A percentile compares a stretch with the other conserved stretches of the same genome.
Conservation (phyloP, 2,329 filamentous ascomycete genomes). For the Monosporascus sp. region DNA sequence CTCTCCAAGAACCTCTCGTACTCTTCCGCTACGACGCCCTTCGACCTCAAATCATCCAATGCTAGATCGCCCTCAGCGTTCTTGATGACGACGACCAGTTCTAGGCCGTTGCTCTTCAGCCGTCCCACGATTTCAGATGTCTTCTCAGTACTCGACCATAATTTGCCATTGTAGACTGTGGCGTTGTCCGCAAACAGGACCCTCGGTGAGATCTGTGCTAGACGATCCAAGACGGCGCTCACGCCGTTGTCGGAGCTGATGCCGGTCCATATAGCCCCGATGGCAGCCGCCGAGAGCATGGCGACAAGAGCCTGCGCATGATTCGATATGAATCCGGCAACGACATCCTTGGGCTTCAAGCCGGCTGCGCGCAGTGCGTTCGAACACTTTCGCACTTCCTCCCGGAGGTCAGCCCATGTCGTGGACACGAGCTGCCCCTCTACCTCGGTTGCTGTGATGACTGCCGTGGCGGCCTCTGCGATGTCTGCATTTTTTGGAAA, state of each 20-base stretch:
- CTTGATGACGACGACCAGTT: constrained; percentile 69
- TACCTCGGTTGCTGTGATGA: constrained; percentile 76
- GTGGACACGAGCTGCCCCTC: constrained; percentile 51
- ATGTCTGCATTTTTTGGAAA: constrained; percentile 59
- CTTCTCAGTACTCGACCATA: constrained; percentile 76
- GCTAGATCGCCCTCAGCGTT: constrained; percentile 48
- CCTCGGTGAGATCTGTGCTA: constrained; percentile 78
- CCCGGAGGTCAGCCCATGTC: constrained; percentile 76
- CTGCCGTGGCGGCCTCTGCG: constrained; percentile 58
- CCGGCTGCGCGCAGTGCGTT: constrained; percentile 63
- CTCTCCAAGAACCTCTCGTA: constrained; percentile 41
- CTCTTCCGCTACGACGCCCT: constrained; percentile 36
- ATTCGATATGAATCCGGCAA: constrained; percentile 80
- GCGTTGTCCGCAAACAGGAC: constrained; percentile 85
- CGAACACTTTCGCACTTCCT: constrained; percentile 69
- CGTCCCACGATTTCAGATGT: constrained; percentile 68
- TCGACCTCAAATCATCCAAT: constrained; percentile 34
- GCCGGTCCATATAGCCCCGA: constrained; percentile 89
- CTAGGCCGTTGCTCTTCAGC: constrained; percentile 55
- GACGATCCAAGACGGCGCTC: constrained; percentile 80
- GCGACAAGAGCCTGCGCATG: constrained; percentile 82
- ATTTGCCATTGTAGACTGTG: constrained; percentile 84
- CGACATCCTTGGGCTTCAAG: constrained; percentile 50
- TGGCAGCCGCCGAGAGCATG: constrained; percentile 74
- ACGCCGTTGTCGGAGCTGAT: constrained; percentile 91